phyloP scores from a whole-genome alignment of 768 basidiomycete genomes.

The Lactifluus piperatus region DNA sequence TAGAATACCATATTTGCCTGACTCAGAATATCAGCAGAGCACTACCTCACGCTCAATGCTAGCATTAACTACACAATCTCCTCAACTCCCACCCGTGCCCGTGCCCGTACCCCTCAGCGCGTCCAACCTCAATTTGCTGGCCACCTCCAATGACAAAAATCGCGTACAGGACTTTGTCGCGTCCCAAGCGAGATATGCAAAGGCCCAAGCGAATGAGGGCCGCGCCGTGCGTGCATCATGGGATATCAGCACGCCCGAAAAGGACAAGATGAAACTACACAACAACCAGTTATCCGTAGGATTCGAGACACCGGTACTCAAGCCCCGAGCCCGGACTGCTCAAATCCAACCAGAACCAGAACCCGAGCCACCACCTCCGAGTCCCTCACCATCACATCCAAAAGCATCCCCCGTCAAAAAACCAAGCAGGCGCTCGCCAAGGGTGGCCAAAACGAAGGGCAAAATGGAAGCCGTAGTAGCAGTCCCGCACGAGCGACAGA shows the following conservation, averaged over 20 bases:
- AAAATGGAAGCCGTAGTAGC: background rate
- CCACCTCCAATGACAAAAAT: slow-evolving; percentile 32
- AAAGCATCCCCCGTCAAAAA: background rate
- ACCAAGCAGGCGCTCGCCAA: background rate
- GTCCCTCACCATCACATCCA: background rate
- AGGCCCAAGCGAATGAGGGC: slow-evolving; percentile 37
- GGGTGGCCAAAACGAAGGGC: background rate
- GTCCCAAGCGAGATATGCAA: slow-evolving; percentile 39
- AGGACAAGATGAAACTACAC: slow-evolving; percentile 5
- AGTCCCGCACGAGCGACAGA: background rate
- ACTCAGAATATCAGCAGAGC: no score
- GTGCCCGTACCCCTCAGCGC: background rate
- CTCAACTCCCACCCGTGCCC: background rate
- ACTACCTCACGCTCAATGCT: background rate
- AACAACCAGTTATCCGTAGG: background rate
- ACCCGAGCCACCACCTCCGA: background rate
- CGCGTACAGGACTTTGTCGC: slow-evolving; percentile 41
- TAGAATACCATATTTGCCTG: no score
- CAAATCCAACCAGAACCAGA: background rate
- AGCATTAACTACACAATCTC: background rate
- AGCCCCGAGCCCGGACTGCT: slow-evolving; percentile 16
- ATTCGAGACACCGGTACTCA: slow-evolving; percentile 22
- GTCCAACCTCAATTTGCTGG: slow-evolving; percentile 9
- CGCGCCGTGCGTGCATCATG: slow-evolving; percentile 21
- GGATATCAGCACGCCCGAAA: slow-evolving; percentile 4